Base-by-base conservation (phyloP, 176 grass and related monocot genomes). In the Musa troglodytarum region DNA sequence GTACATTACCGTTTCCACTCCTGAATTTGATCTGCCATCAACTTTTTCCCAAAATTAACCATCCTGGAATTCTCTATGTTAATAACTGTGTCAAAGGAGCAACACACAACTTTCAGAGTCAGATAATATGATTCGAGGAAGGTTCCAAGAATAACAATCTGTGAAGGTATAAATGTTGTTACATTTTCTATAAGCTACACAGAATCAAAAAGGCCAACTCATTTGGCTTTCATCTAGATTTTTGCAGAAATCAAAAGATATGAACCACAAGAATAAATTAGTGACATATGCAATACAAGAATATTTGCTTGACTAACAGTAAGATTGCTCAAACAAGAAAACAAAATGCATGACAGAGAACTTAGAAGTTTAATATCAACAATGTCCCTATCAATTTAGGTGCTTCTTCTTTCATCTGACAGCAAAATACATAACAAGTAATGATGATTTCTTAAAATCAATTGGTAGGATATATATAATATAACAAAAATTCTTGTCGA, bases 1-100 rank as follows among this genome's bases (percentile, higher is more conserved):
- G 9, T 28, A 43, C 1, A 85, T 78, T 92, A 96, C 92, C 58
- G 82, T 83, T 87, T 87, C 92, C 92, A 96, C 72, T 92, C 92
- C 65, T 89, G 82, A 50, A 89, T 54, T 52, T 89, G 89, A 77
- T 96, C 89, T 0, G 73, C 85, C 84, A 77, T 78, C 75, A 96
- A 64, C 54, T 67, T 87, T 85, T 96, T 96, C 52, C 89, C 89
- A 54, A 96, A 92, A 74, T 96, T 96, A 69, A 96, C 92, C 92
- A 96, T 96, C 72, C 74, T 82, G 77, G 68, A 71, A 19, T 71
- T 9, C 20, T 50, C 69, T 72, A 61, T 19, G 54, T 49, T 56
- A 62, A 58, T 57, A 15, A 49, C 63, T 65, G 10, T 65, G 63
- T 4, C 63, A 26, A 26, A 65, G 12, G 23, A 63, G 34, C 72